These are phyloP conservation scores for Leonotis leonurus DNA, from an alignment of 257 asterid species.

Conservation along the genomic window DNA sequence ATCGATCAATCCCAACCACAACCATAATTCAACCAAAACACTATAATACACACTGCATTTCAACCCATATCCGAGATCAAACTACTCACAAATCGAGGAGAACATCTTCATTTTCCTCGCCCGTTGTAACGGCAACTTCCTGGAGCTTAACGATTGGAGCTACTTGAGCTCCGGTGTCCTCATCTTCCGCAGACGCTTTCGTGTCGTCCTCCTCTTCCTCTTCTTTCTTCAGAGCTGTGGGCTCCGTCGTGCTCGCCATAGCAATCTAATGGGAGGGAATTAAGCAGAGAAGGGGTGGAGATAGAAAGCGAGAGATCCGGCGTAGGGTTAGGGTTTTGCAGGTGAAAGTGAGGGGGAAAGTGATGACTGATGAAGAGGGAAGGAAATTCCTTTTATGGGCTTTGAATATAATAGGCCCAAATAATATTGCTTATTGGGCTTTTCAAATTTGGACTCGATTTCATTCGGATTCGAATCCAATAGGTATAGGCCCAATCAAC, in stretches of 20 bases:
- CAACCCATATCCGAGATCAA: not conserved
- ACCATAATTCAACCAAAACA: not conserved
- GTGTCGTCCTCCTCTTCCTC: slow-evolving; percentile 52
- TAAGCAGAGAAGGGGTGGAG: not conserved
- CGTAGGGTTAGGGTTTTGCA: slow-evolving; percentile 37
- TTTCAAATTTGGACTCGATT: no score
- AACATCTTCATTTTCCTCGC: slow-evolving; percentile 69
- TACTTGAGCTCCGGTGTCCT: slow-evolving; percentile 77
- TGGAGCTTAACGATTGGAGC: slow-evolving; percentile 70
- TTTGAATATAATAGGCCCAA: slow-evolving; percentile 24
- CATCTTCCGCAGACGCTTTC: slow-evolving; percentile 49
- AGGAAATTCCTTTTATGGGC: slow-evolving; percentile 1
- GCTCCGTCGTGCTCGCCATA: slow-evolving; percentile 48
- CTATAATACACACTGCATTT: no score
- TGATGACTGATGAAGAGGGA: not conserved
- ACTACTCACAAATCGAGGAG: slow-evolving; percentile 59
- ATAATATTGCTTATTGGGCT: no score
- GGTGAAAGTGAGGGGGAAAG: not conserved
- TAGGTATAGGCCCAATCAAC: no score
- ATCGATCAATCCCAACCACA: not conserved
- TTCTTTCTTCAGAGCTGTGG: slow-evolving; percentile 29
- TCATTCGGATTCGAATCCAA: no score
- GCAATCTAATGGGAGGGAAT: slow-evolving; percentile 1
- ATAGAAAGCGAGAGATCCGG: slow-evolving; percentile 27
- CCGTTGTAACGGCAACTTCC: slow-evolving; percentile 72